These are phyloP conservation scores for Melampsora larici-populina DNA, from an alignment of 1,284 basidiomycete species.

Conservation along the genomic window DNA sequence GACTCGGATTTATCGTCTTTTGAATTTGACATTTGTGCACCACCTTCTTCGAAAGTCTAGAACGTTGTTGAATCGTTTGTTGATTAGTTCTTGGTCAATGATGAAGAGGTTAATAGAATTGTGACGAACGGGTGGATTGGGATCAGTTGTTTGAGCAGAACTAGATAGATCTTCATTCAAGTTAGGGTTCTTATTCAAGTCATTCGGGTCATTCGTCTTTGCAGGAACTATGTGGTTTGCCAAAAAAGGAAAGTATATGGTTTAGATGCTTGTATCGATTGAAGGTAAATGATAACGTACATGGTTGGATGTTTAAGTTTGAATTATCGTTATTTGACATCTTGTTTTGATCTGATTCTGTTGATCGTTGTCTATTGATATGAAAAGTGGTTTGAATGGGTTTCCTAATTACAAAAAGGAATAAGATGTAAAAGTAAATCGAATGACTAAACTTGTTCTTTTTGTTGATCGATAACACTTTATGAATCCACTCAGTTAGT, in stretches of 20 bases:
- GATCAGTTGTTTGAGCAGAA: not conserved
- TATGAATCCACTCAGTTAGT: too few relatives aligned
- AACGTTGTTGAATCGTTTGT: too few relatives aligned
- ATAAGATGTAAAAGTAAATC: too few relatives aligned
- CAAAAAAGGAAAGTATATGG: not conserved
- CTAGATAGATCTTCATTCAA: not conserved
- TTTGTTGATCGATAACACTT: too few relatives aligned
- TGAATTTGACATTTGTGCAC: not conserved
- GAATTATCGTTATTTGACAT: not conserved
- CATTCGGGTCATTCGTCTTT: not conserved
- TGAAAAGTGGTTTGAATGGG: too few relatives aligned
- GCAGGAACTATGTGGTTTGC: not conserved
- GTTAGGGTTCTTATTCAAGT: not conserved
- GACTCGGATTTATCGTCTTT: not conserved
- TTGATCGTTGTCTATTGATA: too few relatives aligned
- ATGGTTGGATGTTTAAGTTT: not conserved
- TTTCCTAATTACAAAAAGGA: too few relatives aligned
- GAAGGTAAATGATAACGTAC: not conserved
- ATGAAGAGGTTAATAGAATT: too few relatives aligned
- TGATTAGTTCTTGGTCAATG: too few relatives aligned
- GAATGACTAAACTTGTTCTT: too few relatives aligned
- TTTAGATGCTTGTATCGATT: not conserved
- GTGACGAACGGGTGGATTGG: not conserved
- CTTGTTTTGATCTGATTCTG: not conserved
- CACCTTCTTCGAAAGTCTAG: not conserved